These are phyloP conservation scores for Tephrocybe sp. DNA, from an alignment of 768 basidiomycete species.

Conservation along the genomic window DNA sequence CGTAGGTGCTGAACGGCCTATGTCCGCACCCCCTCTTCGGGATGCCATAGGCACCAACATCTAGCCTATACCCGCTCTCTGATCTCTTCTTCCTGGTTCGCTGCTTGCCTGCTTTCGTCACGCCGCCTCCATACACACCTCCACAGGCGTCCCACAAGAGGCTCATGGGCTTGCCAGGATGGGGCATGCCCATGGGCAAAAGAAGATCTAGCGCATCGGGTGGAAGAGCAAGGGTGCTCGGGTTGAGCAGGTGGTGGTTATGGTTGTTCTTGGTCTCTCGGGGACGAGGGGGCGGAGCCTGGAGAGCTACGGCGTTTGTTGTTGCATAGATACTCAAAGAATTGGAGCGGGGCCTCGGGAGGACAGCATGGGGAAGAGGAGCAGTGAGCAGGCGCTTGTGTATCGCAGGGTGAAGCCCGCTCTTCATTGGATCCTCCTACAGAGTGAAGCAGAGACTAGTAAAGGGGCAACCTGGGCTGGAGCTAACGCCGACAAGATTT, in stretches of 20 bases:
- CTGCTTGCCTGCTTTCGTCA: neutral
- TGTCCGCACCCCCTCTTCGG: constrained; percentile 50
- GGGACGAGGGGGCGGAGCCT: neutral
- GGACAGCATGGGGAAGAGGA: too few relatives aligned
- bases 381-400: too few relatives aligned
- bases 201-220: neutral
- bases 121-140: too few relatives aligned
- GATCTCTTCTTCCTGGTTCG: constrained; percentile 3
- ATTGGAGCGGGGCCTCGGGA: too few relatives aligned
- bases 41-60: constrained; percentile 84
- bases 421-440: too few relatives aligned
- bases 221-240: neutral
- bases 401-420: too few relatives aligned
- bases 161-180: neutral
- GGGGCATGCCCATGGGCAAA: neutral
- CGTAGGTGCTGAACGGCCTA: constrained; percentile 24
- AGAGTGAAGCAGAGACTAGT: too few relatives aligned
- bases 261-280: neutral
- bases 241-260: neutral
- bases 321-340: too few relatives aligned
- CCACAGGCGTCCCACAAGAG: neutral
- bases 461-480: too few relatives aligned
- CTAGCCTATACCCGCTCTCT: constrained; percentile 41
- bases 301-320: too few relatives aligned
- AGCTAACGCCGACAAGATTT: too few relatives aligned